Percentiles rank a stretch among this genome's conserved stretches.
phyloP scores from a whole-genome alignment of 371 early-diverging fungal species.

The Mortierella sp. region DNA sequence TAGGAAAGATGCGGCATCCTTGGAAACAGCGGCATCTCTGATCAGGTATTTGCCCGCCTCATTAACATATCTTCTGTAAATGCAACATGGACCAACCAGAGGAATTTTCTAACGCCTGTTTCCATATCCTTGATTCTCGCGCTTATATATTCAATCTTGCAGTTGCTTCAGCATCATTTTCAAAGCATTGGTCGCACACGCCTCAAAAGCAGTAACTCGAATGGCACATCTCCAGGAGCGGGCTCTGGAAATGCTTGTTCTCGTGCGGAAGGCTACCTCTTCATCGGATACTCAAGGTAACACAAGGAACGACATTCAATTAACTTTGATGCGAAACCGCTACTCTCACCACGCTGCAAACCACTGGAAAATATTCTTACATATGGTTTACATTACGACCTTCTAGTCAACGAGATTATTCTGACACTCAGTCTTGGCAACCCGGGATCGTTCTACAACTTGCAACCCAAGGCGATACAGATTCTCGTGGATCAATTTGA shows the following conservation, averaged over 20 bases:
- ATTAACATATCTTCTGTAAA: neutral
- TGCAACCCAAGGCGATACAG: slow-evolving; percentile 30
- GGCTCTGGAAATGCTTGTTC: slow-evolving; percentile 20
- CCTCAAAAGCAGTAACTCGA: slow-evolving; percentile 13
- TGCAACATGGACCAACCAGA: neutral
- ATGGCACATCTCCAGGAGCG: slow-evolving; percentile 21
- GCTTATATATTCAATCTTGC: neutral
- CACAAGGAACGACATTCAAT: neutral
- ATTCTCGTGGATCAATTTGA: slow-evolving; percentile 30
- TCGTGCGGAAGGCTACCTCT: slow-evolving; percentile 6
- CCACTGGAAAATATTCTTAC: no score
- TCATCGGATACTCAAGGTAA: slow-evolving; percentile 17
- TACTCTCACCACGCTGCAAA: neutral
- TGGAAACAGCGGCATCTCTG: slow-evolving; percentile 20
- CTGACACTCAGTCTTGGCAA: slow-evolving; percentile 34
- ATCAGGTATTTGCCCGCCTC: slow-evolving; percentile 22
- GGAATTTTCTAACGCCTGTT: neutral
- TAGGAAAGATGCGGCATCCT: neutral
- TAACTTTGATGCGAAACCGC: neutral
- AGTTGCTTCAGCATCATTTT: slow-evolving; percentile 44
- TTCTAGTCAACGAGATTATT: slow-evolving; percentile 34
- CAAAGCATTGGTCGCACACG: slow-evolving; percentile 23
- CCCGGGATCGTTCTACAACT: slow-evolving; percentile 13
- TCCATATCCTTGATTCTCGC: neutral
- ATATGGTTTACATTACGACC: neutral